A percentile compares a stretch with the other conserved stretches of the same genome.
Evolutionary conservation across 75 land plant species (phyloP).

Genomic region (Azolla pinnata): DNA sequence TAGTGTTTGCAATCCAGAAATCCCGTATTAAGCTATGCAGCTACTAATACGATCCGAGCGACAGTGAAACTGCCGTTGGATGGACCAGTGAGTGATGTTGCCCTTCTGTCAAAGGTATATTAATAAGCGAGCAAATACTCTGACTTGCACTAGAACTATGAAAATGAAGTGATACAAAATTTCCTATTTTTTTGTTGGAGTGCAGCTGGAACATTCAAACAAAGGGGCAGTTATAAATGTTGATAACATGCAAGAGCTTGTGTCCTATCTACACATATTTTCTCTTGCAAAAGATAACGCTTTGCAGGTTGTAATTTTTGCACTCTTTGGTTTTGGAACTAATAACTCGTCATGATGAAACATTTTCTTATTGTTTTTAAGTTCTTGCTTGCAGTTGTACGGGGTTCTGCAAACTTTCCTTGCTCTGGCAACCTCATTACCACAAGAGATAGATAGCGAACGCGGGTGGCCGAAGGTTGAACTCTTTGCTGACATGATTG

Average conservation of each 20-base stretch:
- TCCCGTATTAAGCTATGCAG: slow-evolving; percentile 29
- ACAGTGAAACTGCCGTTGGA: slow-evolving; percentile 33
- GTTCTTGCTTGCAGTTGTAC: slow-evolving; percentile 1
- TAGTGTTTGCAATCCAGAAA: slow-evolving; percentile 36
- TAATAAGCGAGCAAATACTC: too few relatives aligned
- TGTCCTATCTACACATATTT: slow-evolving; percentile 23
- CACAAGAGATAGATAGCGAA: background rate
- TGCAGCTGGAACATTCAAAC: slow-evolving; percentile 14
- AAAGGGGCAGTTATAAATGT: slow-evolving; percentile 23
- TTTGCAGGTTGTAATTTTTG: slow-evolving; percentile 24
- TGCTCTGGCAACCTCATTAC: background rate
- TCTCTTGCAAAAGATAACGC: slow-evolving; percentile 10
- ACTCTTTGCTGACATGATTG: background rate
- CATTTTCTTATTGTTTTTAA: background rate
- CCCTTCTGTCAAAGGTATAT: too few relatives aligned
- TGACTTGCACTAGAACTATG: too few relatives aligned
- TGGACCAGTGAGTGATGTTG: too few relatives aligned
- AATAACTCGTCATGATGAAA: background rate
- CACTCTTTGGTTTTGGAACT: background rate
- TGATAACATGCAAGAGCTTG: slow-evolving; percentile 34
- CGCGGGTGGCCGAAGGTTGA: slow-evolving; percentile 1
- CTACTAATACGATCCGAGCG: slow-evolving; percentile 16
- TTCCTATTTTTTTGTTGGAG: too few relatives aligned
- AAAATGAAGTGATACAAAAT: slow-evolving; percentile 17
- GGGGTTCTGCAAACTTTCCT: slow-evolving; percentile 2